A percentile compares a stretch with the other conserved stretches of the same genome.
These are phyloP conservation scores for Sphagnurus paluster DNA, from an alignment of 1,284 basidiomycete genomes.

Conservation along the genomic window DNA sequence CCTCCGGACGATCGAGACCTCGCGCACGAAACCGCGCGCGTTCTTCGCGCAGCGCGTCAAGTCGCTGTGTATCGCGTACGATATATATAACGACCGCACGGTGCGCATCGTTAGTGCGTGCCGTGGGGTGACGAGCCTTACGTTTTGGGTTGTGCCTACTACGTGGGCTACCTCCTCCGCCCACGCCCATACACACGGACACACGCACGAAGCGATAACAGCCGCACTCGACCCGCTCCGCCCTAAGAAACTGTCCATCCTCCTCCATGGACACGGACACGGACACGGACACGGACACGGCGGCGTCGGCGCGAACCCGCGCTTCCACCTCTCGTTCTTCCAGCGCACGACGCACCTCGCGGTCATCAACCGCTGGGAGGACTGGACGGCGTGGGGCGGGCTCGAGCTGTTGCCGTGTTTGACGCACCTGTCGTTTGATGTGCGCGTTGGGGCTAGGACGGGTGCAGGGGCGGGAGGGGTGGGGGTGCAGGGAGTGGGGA, in stretches of 20 bases:
- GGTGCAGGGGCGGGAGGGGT: too few relatives aligned
- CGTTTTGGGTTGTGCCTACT: conserved; percentile 27
- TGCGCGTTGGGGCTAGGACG: conserved; percentile 25
- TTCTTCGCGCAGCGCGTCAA: conserved; percentile 30
- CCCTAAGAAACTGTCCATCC: conserved; percentile 22
- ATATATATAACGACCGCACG: conserved; percentile 24
- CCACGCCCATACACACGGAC: conserved; percentile 4
- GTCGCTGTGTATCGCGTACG: conserved; percentile 30
- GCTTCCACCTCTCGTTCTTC: conserved; percentile 30
- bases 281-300: too few relatives aligned
- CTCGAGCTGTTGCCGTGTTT: conserved; percentile 27
- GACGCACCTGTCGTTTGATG: conserved; percentile 33
- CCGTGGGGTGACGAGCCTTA: conserved; percentile 25
- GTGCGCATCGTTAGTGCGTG: conserved; percentile 26
- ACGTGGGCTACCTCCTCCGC: conserved; percentile 6
- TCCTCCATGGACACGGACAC: too few relatives aligned
- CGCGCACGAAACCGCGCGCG: conserved; percentile 23
- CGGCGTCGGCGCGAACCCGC: conserved; percentile 20
- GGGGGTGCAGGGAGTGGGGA: too few relatives aligned
- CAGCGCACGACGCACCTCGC: conserved; percentile 35
- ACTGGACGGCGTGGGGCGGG: conserved; percentile 36
- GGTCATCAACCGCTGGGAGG: conserved; percentile 37
- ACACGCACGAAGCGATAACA: conserved; percentile 11
- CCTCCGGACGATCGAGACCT: conserved; percentile 27
- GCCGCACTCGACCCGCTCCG: conserved; percentile 22